Base-by-base conservation (phyloP, 257 asterid genomes). In the Paulownia fortunei region DNA sequence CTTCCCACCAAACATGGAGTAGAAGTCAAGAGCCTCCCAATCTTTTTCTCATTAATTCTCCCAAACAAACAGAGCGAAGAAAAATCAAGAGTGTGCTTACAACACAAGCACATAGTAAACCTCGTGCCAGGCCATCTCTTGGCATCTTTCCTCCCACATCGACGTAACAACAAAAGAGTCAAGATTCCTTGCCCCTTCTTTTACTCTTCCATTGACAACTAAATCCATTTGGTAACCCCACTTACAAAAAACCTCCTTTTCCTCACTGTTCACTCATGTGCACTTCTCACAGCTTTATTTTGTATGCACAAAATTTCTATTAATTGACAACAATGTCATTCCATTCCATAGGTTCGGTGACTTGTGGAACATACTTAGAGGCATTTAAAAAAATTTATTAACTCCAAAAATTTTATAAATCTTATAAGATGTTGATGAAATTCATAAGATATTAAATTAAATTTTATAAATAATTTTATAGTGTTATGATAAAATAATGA, bases 171-270 rank as follows among this genome's bases (percentile, higher is more conserved):
- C 77, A 76, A 81, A 83, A 68, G 84, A 82, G 89, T 85, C 92
- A 82, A 90, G 91, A 90, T 88, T 87, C 96, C 85, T 87, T 88
- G 79, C 78, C 89, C 81, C 65, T 83, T 67, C 88, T 82, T 86
- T 80, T 82, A 86, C 91, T 86, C 94, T 55, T 82, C 82, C 62
- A 52, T 65, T 71, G 87, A 87, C 90, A 89, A 84, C 91, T 83
- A 81, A 58, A 64, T 84, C 82, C 81, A 72, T 84, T 82, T 73
- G 46, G 69, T 62, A 78, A 69, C 88, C 78, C 85, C 80, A 73
- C 80, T 78, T 70, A 42, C 27, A 34, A 42, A 24, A 49, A 13
- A 46, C 2, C 67, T 37, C 26, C 32, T 47, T 47, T 52, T 44
- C 73, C 79, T 74, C 76, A 52, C 82, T 69, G 59, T 80, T 79